phyloP scores from a whole-genome alignment of 108 stramenopile species.

The Cyclotella distinguenda region DNA sequence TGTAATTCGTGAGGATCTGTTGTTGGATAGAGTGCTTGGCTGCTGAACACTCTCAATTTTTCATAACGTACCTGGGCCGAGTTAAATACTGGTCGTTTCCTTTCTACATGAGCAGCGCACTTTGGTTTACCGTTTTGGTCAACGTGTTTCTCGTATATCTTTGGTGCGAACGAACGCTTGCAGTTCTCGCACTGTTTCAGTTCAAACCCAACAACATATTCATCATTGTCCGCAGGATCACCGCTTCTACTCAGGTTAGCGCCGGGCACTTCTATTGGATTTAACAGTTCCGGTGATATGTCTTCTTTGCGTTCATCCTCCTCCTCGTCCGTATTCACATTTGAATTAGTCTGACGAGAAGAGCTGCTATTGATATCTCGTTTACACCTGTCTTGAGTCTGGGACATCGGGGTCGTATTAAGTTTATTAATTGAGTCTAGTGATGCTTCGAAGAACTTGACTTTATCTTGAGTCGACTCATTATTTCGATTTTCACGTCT shows the following conservation, averaged over 20 bases:
- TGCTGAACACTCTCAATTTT: not conserved
- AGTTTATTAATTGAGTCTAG: too few relatives aligned
- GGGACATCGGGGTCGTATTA: too few relatives aligned
- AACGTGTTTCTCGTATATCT: conserved; percentile 43
- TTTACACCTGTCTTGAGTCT: too few relatives aligned
- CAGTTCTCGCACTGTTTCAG: conserved; percentile 34
- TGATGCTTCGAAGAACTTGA: too few relatives aligned
- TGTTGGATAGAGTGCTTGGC: not conserved
- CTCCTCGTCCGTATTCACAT: too few relatives aligned
- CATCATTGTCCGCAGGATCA: not conserved
- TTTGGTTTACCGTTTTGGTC: conserved; percentile 44
- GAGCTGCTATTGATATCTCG: too few relatives aligned
- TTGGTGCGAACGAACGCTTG: conserved; percentile 43
- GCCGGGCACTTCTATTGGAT: not conserved
- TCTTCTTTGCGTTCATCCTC: too few relatives aligned
- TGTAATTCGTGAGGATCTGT: not conserved
- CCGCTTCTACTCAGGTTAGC: not conserved
- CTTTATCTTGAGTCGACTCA: not conserved
- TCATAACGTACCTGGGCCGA: conserved; percentile 25
- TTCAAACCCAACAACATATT: conserved; percentile 32
- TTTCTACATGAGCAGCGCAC: conserved; percentile 17
- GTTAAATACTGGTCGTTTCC: conserved; percentile 42
- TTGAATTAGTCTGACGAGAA: too few relatives aligned
- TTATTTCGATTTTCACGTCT: conserved; percentile 17
- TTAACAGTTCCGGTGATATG: too few relatives aligned